Percentiles rank a stretch among this genome's conserved stretches.
Evolutionary conservation across 495 filamentous ascomycete species (phyloP).

Genomic region (Aspergillus olivimuriae): DNA sequence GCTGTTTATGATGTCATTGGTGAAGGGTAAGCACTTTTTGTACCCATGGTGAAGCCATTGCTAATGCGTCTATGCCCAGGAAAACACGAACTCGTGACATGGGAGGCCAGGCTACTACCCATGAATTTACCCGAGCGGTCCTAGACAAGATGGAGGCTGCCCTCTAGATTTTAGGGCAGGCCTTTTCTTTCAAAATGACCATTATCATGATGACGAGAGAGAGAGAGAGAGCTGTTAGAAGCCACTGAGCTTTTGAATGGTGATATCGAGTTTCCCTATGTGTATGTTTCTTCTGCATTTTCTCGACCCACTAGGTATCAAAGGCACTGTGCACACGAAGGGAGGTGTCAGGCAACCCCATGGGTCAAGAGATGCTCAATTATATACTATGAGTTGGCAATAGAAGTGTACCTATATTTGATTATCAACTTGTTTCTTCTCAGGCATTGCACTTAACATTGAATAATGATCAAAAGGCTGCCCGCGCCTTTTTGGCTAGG

Average conservation of each 20-base stretch:
- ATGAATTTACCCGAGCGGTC: slow-evolving; percentile 92
- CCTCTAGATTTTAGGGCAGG: slow-evolving; percentile 29
- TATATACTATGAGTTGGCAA: slow-evolving; percentile 13
- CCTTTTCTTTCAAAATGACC: slow-evolving; percentile 10
- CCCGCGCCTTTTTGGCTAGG: too few species aligned
- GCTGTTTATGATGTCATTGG: slow-evolving; percentile 94
- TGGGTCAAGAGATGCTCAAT: slow-evolving; percentile 15
- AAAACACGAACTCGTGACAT: slow-evolving; percentile 86
- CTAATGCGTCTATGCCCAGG: slow-evolving; percentile 38
- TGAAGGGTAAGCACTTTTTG: slow-evolving; percentile 69
- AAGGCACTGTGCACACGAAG: too few species aligned
- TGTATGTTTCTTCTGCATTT: too few species aligned
- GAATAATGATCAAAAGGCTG: too few species aligned
- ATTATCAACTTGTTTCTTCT: too few species aligned
- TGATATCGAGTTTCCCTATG: too few species aligned
- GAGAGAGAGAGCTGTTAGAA: slow-evolving; percentile 14
- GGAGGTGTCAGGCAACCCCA: background rate
- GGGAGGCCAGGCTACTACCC: slow-evolving; percentile 82
- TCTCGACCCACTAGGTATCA: too few species aligned
- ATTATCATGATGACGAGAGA: slow-evolving; percentile 21
- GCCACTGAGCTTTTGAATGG: too few species aligned
- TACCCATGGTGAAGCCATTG: slow-evolving; percentile 1
- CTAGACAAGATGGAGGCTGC: slow-evolving; percentile 83
- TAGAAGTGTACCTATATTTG: slow-evolving; percentile 7
- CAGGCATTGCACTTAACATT: too few species aligned